phyloP scores from a whole-genome alignment of 768 basidiomycete genomes.

The Peribolospora baueri region DNA sequence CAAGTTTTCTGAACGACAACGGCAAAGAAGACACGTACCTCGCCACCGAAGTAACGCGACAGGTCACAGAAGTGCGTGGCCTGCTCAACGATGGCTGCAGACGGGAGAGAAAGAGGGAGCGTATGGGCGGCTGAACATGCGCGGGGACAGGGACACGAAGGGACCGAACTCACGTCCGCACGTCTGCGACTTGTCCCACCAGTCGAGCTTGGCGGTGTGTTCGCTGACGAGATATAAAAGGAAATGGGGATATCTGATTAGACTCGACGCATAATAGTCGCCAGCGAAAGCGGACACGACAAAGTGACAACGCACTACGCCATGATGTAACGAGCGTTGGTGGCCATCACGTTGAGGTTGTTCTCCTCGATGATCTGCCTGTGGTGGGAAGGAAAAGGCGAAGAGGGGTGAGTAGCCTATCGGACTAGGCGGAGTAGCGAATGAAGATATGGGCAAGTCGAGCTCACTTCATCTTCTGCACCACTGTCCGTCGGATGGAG shows the following conservation, averaged over 20 bases:
- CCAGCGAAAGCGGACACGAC: neutral
- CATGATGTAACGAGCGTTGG: conserved; percentile 79
- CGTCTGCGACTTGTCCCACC: conserved; percentile 89
- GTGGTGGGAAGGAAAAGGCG: too few relatives aligned
- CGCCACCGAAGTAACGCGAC: conserved; percentile 23
- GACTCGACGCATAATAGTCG: too few relatives aligned
- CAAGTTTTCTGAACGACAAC: neutral
- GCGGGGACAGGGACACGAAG: neutral
- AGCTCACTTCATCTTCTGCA: conserved; percentile 68
- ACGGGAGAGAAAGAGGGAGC: too few relatives aligned
- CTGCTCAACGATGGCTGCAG: conserved; percentile 45
- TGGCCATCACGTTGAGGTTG: conserved; percentile 80
- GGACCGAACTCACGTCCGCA: conserved; percentile 12
- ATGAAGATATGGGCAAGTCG: too few relatives aligned
- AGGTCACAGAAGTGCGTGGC: conserved; percentile 55
- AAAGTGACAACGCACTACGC: conserved; percentile 33
- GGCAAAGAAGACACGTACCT: conserved; percentile 16
- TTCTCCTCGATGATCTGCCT: conserved; percentile 66
- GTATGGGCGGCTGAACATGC: neutral
- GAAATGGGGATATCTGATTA: too few relatives aligned
- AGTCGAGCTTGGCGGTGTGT: conserved; percentile 37
- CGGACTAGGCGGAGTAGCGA: too few relatives aligned
- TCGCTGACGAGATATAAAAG: neutral
- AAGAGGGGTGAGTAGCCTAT: too few relatives aligned
- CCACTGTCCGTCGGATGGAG: conserved; percentile 24